Conservation (phyloP, 345 rosid genomes). For the Syzygium oleosum region DNA sequence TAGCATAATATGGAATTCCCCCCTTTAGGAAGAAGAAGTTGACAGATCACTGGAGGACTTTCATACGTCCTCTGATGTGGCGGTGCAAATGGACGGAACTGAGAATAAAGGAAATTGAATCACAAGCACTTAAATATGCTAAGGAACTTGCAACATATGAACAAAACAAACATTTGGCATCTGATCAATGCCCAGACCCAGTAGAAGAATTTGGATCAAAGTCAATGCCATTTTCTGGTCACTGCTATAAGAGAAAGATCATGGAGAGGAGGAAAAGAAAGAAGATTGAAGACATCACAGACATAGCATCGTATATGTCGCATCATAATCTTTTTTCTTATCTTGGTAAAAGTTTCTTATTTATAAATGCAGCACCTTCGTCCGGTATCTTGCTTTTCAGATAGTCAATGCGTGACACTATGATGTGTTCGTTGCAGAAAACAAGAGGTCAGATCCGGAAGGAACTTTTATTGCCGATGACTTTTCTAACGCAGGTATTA, state of each 20-base stretch:
- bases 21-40: constrained; percentile 69
- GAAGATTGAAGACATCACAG: constrained; percentile 53
- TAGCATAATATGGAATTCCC: not conserved
- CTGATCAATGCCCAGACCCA: constrained; percentile 27
- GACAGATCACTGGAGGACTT: constrained; percentile 77
- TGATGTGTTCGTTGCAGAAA: constrained; percentile 42
- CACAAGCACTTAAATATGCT: constrained; percentile 50
- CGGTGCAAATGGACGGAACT: constrained; percentile 87
- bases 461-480: constrained; percentile 47
- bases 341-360: constrained; percentile 32
- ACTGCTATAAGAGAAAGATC: constrained; percentile 37
- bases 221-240: constrained; percentile 60
- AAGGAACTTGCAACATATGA: constrained; percentile 42
- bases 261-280: constrained; percentile 66
- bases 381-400: not conserved
- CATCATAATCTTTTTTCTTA: constrained; percentile 64
- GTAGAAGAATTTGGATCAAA: constrained; percentile 55
- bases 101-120: constrained; percentile 61
- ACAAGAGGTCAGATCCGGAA: constrained; percentile 50
- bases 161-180: constrained; percentile 29
- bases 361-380: not conserved
- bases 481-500: constrained; percentile 34
- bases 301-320: constrained; percentile 47
- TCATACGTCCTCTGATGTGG: constrained; percentile 83
- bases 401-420: not conserved